Evolutionary conservation across 257 asterid genomes (phyloP).

Genomic region (Salvia splendens): DNA sequence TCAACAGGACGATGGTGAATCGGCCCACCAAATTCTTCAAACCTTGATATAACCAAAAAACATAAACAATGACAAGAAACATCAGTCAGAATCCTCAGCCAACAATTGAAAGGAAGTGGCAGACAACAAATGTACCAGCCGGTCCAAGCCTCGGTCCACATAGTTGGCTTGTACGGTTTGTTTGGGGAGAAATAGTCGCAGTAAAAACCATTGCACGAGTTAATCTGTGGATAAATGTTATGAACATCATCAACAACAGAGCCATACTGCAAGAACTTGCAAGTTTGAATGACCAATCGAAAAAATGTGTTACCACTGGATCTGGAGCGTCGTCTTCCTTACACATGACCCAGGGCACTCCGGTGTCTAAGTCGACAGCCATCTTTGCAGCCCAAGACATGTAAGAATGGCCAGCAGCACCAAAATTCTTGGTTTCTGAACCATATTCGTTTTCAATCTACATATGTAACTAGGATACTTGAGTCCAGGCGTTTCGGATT

Average conservation of each 20-base stretch:
- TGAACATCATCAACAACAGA: conserved; percentile 13
- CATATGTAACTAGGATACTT: conserved; percentile 23
- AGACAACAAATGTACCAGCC: conserved; percentile 68
- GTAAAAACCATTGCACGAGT: conserved; percentile 93
- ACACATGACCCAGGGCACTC: conserved; percentile 99
- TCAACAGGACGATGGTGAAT: conserved; percentile 90
- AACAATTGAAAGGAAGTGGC: conserved; percentile 6
- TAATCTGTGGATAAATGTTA: conserved; percentile 61
- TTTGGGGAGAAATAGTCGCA: conserved; percentile 91
- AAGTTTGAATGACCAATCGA: background rate
- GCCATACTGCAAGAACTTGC: background rate
- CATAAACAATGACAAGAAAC: background rate
- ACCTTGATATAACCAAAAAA: conserved; percentile 46
- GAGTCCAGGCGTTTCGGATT: background rate
- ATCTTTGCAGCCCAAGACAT: conserved; percentile 94
- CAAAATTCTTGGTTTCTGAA: conserved; percentile 51
- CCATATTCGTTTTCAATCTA: conserved; percentile 98
- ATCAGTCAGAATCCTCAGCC: background rate
- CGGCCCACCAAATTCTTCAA: conserved; percentile 85
- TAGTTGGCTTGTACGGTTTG: conserved; percentile 82
- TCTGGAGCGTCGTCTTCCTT: conserved; percentile 95
- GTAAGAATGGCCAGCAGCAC: conserved; percentile 72
- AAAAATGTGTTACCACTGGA: conserved; percentile 73
- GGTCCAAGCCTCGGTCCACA: conserved; percentile 99
- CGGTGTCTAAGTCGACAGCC: conserved; percentile 73